phyloP scores from a whole-genome alignment of 108 stramenopile genomes.

The Nitzschia sp. region DNA sequence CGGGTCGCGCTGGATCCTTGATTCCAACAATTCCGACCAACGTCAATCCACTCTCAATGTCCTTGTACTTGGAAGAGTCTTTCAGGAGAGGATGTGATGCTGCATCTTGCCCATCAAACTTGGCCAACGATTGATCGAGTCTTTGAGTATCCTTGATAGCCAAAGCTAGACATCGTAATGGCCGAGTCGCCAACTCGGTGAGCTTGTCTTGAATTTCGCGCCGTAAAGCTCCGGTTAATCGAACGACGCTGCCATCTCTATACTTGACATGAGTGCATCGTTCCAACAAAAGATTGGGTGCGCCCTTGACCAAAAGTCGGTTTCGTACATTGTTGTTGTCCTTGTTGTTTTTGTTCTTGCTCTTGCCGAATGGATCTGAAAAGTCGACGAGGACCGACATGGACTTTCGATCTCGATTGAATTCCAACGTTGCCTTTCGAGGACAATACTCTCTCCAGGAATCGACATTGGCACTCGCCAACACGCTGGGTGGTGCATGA shows the following conservation, averaged over 20 bases:
- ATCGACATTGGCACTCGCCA: slow-evolving; percentile 73
- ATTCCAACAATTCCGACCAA: slow-evolving; percentile 95
- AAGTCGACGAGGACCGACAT: slow-evolving; percentile 35
- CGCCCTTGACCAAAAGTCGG: slow-evolving; percentile 96
- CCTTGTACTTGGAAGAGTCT: slow-evolving; percentile 76
- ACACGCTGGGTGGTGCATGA: slow-evolving; percentile 38
- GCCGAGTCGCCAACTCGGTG: slow-evolving; percentile 81
- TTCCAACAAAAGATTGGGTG: slow-evolving; percentile 90
- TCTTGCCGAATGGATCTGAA: neutral
- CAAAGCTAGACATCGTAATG: slow-evolving; percentile 92
- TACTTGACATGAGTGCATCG: slow-evolving; percentile 89
- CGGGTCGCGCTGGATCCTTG: slow-evolving; percentile 97
- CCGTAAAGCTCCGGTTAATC: slow-evolving; percentile 65
- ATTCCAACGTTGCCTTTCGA: slow-evolving; percentile 93
- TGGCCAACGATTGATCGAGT: slow-evolving; percentile 54
- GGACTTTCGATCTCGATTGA: slow-evolving; percentile 84
- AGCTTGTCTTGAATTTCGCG: slow-evolving; percentile 67
- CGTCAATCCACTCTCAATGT: slow-evolving; percentile 92
- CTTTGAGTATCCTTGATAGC: slow-evolving; percentile 83
- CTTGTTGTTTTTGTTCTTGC: neutral
- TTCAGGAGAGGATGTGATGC: slow-evolving; percentile 63
- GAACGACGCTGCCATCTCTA: slow-evolving; percentile 79
- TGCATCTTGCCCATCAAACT: slow-evolving; percentile 44
- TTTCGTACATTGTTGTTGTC: slow-evolving; percentile 34
- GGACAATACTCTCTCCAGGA: slow-evolving; percentile 56